These are phyloP conservation scores for Phragmites australis DNA, from an alignment of 176 grass and related monocot genomes.

Conservation along the genomic window DNA sequence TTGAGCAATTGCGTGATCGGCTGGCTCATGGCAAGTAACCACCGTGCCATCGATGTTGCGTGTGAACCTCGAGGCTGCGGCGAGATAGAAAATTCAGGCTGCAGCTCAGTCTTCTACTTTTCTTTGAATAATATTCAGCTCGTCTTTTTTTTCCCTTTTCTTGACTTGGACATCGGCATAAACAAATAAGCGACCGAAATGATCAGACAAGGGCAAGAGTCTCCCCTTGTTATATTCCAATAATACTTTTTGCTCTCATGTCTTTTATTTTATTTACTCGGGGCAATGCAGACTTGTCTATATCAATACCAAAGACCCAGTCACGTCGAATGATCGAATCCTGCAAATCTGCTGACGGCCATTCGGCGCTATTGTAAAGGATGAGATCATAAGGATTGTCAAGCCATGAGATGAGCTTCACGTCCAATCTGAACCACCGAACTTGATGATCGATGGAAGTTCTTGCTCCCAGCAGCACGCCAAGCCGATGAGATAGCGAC, in stretches of 20 bases:
- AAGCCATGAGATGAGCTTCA: not conserved
- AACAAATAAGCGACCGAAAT: not conserved
- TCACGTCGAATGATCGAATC: slow-evolving; percentile 27
- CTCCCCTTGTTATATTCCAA: not conserved
- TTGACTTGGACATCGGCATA: slow-evolving; percentile 15
- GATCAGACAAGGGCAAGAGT: slow-evolving; percentile 6
- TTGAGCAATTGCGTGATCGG: not conserved
- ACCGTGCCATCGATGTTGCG: slow-evolving; percentile 25
- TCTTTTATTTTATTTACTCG: not conserved
- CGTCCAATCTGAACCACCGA: slow-evolving; percentile 12
- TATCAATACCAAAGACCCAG: not conserved
- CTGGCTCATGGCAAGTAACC: not conserved
- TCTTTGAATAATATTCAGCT: slow-evolving; percentile 1
- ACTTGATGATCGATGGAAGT: not conserved
- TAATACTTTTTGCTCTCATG: not conserved
- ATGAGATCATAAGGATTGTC: not conserved
- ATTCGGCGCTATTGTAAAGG: not conserved
- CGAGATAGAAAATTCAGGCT: not conserved
- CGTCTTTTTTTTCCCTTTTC: not conserved
- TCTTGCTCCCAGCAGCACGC: not conserved
- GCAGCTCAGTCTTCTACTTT: not conserved
- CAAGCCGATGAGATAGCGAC: not conserved
- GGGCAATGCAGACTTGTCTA: not conserved
- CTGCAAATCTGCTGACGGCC: slow-evolving; percentile 11
- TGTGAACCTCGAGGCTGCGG: not conserved